phyloP scores from a whole-genome alignment of 192 early-diverging fungal species.

The Geranomyces michiganensis region DNA sequence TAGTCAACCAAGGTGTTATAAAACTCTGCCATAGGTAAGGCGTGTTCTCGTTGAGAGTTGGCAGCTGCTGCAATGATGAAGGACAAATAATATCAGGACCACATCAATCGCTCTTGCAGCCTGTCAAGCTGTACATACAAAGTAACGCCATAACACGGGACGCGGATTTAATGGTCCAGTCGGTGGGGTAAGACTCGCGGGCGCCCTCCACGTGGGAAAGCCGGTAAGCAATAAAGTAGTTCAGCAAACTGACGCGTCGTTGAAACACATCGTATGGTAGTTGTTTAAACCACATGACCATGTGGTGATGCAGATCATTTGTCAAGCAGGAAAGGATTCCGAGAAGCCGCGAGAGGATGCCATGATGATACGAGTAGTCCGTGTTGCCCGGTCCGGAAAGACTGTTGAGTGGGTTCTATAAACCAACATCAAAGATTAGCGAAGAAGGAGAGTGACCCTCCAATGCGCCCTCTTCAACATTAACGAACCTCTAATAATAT shows the following conservation, averaged over 20 bases:
- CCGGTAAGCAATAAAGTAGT: constrained; percentile 82
- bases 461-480: too few species aligned
- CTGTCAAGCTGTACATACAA: constrained; percentile 49
- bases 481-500: constrained; percentile 79
- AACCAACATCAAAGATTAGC: too few species aligned
- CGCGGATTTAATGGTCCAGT: constrained; percentile 83
- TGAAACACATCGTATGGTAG: constrained; percentile 65
- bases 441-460: too few species aligned
- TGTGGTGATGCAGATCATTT: constrained; percentile 82
- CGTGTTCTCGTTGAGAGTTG: constrained; percentile 62
- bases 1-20: constrained; percentile 77
- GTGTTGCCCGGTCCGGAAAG: too few species aligned
- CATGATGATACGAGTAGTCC: constrained; percentile 71
- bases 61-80: constrained; percentile 61
- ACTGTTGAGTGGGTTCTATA: constrained; percentile 68
- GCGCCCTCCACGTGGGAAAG: constrained; percentile 64
- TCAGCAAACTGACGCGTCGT: constrained; percentile 76
- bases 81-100: neutral
- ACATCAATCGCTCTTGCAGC: neutral
- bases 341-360: constrained; percentile 77
- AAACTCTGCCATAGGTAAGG: constrained; percentile 72
- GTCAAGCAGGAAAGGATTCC: constrained; percentile 81
- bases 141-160: constrained; percentile 88
- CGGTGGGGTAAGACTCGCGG: constrained; percentile 69
- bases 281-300: constrained; percentile 84